phyloP scores from a whole-genome alignment of 441 rosid species.

The Arabidopsis hybrid region DNA sequence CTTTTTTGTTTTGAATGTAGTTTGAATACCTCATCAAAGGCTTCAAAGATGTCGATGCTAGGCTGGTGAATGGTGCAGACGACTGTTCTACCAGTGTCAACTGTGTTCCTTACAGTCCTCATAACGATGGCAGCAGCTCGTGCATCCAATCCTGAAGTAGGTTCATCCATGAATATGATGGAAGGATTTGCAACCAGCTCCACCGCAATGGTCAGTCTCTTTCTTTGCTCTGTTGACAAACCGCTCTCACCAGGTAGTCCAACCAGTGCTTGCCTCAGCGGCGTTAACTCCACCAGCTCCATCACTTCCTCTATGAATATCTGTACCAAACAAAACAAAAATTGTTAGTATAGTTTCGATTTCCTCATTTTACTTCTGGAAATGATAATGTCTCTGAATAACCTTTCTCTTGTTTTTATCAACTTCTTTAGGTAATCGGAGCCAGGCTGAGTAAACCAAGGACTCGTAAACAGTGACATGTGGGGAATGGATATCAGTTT shows the following conservation, averaged over 20 bases:
- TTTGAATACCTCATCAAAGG: conserved; percentile 71
- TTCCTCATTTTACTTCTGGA: conserved; percentile 12
- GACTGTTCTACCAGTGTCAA: conserved; percentile 85
- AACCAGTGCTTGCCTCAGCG: conserved; percentile 58
- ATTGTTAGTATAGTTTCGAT: conserved; percentile 22
- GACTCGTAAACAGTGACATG: conserved; percentile 74
- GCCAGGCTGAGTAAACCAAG: conserved; percentile 75
- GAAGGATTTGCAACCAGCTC: conserved; percentile 87
- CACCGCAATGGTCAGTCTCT: conserved; percentile 80
- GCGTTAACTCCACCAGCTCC: conserved; percentile 72
- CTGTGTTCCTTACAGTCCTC: conserved; percentile 86
- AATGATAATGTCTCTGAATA: neutral
- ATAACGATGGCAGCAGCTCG: conserved; percentile 88
- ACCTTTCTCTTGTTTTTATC: conserved; percentile 59
- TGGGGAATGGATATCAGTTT: conserved; percentile 80
- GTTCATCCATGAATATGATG: conserved; percentile 87
- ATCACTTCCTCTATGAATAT: conserved; percentile 77
- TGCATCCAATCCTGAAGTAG: conserved; percentile 86
- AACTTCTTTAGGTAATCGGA: conserved; percentile 64
- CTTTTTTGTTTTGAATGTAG: neutral
- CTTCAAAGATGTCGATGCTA: conserved; percentile 82
- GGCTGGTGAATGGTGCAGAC: conserved; percentile 95
- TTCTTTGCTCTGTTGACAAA: conserved; percentile 79
- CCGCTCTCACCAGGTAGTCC: conserved; percentile 88
- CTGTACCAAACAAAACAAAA: conserved; percentile 42